Percentiles rank a stretch among this genome's conserved stretches.
These are phyloP conservation scores for Aureobasidium mangrovei DNA, from an alignment of 2,329 filamentous ascomycete species.

Conservation along the genomic window DNA sequence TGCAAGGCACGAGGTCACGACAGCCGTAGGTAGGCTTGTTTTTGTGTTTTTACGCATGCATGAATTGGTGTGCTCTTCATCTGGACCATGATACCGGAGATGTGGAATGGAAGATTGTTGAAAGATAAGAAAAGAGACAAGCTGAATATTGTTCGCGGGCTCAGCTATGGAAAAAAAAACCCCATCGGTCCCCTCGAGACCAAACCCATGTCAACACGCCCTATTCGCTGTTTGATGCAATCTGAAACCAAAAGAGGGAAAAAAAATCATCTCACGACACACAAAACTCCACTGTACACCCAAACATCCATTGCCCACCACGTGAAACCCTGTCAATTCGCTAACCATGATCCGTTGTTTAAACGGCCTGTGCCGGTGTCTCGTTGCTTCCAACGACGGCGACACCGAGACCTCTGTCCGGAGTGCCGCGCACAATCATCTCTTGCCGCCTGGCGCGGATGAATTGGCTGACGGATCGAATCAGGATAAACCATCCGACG, in stretches of 20 bases:
- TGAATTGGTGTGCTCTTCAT: too few species aligned
- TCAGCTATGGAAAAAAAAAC: not conserved
- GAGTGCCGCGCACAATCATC: slow-evolving; percentile 84
- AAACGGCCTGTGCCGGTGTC: slow-evolving; percentile 55
- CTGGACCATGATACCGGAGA: too few species aligned
- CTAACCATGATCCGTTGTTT: not conserved
- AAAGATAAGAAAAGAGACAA: too few species aligned
- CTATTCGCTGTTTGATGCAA: slow-evolving; percentile 11
- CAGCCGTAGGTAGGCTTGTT: too few species aligned
- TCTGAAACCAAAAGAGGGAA: slow-evolving; percentile 9
- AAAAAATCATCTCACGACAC: slow-evolving; percentile 10
- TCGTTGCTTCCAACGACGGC: slow-evolving; percentile 84
- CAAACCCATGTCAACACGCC: not conserved
- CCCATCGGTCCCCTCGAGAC: not conserved
- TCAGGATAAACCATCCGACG: slow-evolving; percentile 95
- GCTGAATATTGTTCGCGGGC: too few species aligned
- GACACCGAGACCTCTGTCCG: slow-evolving; percentile 74
- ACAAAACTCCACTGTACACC: slow-evolving; percentile 7
- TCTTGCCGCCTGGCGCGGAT: slow-evolving; percentile 81
- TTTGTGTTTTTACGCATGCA: too few species aligned
- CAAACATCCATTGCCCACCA: not conserved
- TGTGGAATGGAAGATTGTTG: too few species aligned
- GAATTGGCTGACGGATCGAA: slow-evolving; percentile 87
- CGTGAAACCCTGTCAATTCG: not conserved
- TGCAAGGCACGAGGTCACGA: too few species aligned